phyloP scores from a whole-genome alignment of 345 rosid species.

The Leavenworthia alabamica region DNA sequence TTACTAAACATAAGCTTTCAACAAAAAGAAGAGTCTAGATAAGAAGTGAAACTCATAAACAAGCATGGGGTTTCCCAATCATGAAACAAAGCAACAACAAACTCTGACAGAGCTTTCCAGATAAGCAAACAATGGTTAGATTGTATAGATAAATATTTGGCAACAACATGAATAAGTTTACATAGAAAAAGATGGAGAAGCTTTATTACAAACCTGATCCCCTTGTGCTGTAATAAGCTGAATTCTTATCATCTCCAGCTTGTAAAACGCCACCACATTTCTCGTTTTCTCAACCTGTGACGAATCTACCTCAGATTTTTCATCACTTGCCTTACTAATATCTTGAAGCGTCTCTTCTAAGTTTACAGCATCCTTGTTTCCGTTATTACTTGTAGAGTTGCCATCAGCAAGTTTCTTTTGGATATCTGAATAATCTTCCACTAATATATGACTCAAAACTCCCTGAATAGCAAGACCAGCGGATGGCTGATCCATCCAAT shows the following conservation, averaged over 20 bases:
- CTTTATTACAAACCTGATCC: slow-evolving; percentile 46
- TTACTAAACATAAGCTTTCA: slow-evolving; percentile 22
- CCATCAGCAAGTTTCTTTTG: slow-evolving; percentile 47
- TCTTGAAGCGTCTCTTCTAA: slow-evolving; percentile 38
- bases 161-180: not conserved
- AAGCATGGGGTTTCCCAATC: not conserved
- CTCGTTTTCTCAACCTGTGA: slow-evolving; percentile 34
- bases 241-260: slow-evolving; percentile 73
- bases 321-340: slow-evolving; percentile 37
- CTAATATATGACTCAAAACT: slow-evolving; percentile 62
- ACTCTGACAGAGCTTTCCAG: not conserved
- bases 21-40: not conserved
- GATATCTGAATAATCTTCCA: slow-evolving; percentile 67
- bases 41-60: not conserved
- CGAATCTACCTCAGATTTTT: slow-evolving; percentile 32
- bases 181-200: not conserved
- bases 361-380: slow-evolving; percentile 31
- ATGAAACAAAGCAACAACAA: not conserved
- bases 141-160: not conserved
- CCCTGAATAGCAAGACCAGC: slow-evolving; percentile 87
- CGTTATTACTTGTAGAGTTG: slow-evolving; percentile 24
- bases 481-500: slow-evolving; percentile 89
- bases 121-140: not conserved
- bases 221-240: slow-evolving; percentile 76
- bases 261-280: slow-evolving; percentile 62